Evolutionary conservation across 306 rosid genomes (phyloP).

Genomic region (Dalbergia cochinchinensis): DNA sequence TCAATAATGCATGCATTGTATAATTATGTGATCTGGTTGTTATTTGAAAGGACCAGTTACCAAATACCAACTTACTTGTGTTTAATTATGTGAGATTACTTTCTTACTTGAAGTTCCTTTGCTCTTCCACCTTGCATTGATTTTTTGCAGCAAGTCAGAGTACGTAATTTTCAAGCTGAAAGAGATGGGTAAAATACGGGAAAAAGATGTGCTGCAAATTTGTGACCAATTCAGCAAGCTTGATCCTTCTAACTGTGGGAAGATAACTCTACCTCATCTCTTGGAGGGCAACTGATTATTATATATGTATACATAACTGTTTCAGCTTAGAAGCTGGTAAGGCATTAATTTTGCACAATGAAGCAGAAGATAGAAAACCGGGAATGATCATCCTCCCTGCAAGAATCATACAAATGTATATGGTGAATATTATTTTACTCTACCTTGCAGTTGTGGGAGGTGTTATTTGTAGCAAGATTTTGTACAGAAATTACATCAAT

Average conservation of each 20-base stretch:
- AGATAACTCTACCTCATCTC: constrained; percentile 79
- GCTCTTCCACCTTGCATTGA: background rate
- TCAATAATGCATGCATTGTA: constrained; percentile 41
- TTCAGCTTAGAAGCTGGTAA: background rate
- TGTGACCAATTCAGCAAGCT: constrained; percentile 75
- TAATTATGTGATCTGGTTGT: constrained; percentile 18
- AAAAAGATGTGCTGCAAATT: constrained; percentile 71
- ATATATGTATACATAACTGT: background rate
- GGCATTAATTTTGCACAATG: background rate
- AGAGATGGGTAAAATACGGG: constrained; percentile 88
- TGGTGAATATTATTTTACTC: background rate
- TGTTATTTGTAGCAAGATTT: constrained; percentile 36
- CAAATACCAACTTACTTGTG: background rate
- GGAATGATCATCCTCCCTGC: constrained; percentile 9
- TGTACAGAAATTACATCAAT: constrained; percentile 36
- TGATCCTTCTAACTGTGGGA: constrained; percentile 75
- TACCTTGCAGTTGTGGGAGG: constrained; percentile 22
- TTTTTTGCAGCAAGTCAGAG: constrained; percentile 73
- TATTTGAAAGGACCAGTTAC: constrained; percentile 9
- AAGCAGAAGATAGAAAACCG: constrained; percentile 2
- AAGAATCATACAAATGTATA: constrained; percentile 34
- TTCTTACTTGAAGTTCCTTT: constrained; percentile 27
- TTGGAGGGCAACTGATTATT: constrained; percentile 41
- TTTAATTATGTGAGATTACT: constrained; percentile 8
- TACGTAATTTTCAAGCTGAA: constrained; percentile 83